Evolutionary conservation across 352 stramenopile species (phyloP).

Genomic region (Phytophthora chlamydospora): DNA sequence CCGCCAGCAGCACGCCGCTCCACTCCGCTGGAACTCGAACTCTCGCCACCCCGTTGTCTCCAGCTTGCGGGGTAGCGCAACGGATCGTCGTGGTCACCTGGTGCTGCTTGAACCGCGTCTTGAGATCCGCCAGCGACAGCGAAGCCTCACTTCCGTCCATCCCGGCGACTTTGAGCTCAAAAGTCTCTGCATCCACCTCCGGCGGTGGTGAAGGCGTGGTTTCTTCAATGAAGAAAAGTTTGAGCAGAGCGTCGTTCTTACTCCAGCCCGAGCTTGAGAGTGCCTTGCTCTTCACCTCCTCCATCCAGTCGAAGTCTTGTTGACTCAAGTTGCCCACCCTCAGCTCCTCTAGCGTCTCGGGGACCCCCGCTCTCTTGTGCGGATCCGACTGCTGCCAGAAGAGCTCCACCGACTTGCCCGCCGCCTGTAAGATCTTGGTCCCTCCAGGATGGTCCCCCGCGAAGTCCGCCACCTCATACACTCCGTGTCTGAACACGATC

Average conservation of each 20-base stretch:
- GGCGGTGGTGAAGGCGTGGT: neutral
- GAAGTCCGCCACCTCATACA: slow-evolving; percentile 38
- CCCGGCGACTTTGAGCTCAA: slow-evolving; percentile 20
- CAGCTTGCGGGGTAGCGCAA: slow-evolving; percentile 72
- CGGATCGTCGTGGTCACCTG: slow-evolving; percentile 87
- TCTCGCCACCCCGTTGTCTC: slow-evolving; percentile 43
- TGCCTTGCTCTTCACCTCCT: slow-evolving; percentile 10
- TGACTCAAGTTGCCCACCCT: slow-evolving; percentile 28
- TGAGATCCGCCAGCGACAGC: slow-evolving; percentile 89
- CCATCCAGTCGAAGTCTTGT: slow-evolving; percentile 21
- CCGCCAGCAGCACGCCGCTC: slow-evolving; percentile 86
- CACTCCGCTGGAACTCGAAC: slow-evolving; percentile 92
- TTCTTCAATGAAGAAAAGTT: slow-evolving; percentile 24
- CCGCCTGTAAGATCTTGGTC: slow-evolving; percentile 20
- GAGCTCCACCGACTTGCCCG: slow-evolving; percentile 30
- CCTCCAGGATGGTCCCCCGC: slow-evolving; percentile 20
- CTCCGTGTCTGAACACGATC: slow-evolving; percentile 29
- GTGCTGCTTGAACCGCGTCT: slow-evolving; percentile 76
- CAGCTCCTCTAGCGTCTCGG: slow-evolving; percentile 22
- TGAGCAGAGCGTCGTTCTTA: slow-evolving; percentile 1
- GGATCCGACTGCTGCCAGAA: slow-evolving; percentile 32
- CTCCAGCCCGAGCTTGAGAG: neutral
- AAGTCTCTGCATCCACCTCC: slow-evolving; percentile 4
- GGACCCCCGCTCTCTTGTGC: slow-evolving; percentile 3
- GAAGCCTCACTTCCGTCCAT: slow-evolving; percentile 18